phyloP scores from a whole-genome alignment of 2,329 filamentous ascomycete genomes.

The Ophiostoma sp. region DNA sequence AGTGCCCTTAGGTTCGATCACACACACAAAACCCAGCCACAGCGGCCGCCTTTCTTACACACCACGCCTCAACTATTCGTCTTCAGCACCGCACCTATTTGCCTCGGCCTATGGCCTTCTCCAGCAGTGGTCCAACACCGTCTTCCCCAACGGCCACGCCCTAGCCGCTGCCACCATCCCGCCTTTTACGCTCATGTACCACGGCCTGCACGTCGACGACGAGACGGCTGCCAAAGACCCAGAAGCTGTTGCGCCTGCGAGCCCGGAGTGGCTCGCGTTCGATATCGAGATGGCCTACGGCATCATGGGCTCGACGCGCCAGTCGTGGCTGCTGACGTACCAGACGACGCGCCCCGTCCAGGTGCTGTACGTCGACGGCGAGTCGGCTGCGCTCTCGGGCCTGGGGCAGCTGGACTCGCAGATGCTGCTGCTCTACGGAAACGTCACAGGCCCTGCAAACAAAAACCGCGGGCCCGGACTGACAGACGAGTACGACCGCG shows the following conservation, averaged over 20 bases:
- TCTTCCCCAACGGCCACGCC: slow-evolving; percentile 47
- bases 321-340: slow-evolving; percentile 46
- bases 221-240: slow-evolving; percentile 21
- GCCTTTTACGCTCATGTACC: slow-evolving; percentile 45
- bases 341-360: slow-evolving; percentile 41
- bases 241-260: slow-evolving; percentile 38
- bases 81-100: slow-evolving; percentile 45
- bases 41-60: slow-evolving; percentile 6
- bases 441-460: slow-evolving; percentile 36
- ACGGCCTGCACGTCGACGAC: slow-evolving; percentile 36
- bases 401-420: slow-evolving; percentile 44
- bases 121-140: slow-evolving; percentile 48
- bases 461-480: slow-evolving; percentile 35
- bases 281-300: slow-evolving; percentile 51
- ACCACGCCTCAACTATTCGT: slow-evolving; percentile 42
- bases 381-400: slow-evolving; percentile 45
- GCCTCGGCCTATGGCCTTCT: slow-evolving; percentile 43
- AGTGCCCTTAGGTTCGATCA: background rate
- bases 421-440: slow-evolving; percentile 47
- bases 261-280: slow-evolving; percentile 49
- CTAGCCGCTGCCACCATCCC: slow-evolving; percentile 44
- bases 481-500: slow-evolving; percentile 44
- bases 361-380: slow-evolving; percentile 48
- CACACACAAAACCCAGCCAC: background rate
- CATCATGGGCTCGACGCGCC: slow-evolving; percentile 43